Evolutionary conservation across 140 eudicot genomes (phyloP), one percentile per base, ranked within the genome.

Genomic region (Bidens hawaiensis): DNA sequence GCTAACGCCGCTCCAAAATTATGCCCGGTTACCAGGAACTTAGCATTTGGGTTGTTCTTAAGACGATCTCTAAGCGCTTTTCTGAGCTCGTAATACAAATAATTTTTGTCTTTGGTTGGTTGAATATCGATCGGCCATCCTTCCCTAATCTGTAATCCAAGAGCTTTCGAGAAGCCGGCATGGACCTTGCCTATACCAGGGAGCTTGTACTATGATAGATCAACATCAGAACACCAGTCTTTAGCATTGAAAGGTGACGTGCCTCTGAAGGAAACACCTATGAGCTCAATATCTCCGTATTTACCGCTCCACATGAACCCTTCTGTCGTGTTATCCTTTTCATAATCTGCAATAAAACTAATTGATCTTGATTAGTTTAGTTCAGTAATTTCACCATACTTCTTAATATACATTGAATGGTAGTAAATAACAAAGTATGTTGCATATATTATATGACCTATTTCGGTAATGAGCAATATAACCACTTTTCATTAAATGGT

Each of bases 91-190:
- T 76, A 69, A 51, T 83, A 79, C 6, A 84, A 82, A 3, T 26
- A 31, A 6, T 11, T 42, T 24, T 21, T 51, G 4, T 41, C 15
- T 13, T 42, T 45, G 10, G 43, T 33, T 15, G n/a, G n/a, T 4
- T 4, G 0, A 36, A 48, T 43, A n/a, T 64, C 60, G 6, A 48
- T 50, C 0, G 75, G 77, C 83, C 82, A 76, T 0, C 70, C 69
- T 33, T 67, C 26, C 18, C 69, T 41, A 4, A 31, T 66, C 60
- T 76, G 77, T 25, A 79, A 56, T 45, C 90, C 86, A 12, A 79
- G 61, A 36, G 90, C 86, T 70, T 70, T 73, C 66, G 76, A 65
- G 76, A 83, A 83, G 28, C 90, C 86, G 1, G 59, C 60, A 31
- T 80, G 90, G 25, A 83, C 75, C 22, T 73, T 66, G 26, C 90